Percentiles rank a stretch among this genome's conserved stretches.
Evolutionary conservation across 768 basidiomycete genomes (phyloP).

Genomic region (Amyloporia xantha): DNA sequence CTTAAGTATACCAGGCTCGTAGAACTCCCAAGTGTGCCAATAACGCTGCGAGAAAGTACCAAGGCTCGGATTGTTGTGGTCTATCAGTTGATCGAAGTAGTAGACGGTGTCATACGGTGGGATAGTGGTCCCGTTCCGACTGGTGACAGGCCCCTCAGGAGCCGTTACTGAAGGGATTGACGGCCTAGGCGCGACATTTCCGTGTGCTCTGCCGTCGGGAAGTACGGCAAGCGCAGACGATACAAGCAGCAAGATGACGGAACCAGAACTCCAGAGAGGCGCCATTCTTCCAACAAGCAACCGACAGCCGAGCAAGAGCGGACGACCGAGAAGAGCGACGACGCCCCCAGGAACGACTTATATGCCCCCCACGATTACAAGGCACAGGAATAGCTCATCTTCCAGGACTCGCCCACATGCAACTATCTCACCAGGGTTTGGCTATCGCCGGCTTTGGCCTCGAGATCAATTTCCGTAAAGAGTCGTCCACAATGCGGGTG

Average conservation of each 20-base stretch:
- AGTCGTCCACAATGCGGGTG: too few species aligned
- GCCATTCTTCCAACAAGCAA: constrained; percentile 1
- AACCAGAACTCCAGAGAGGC: constrained; percentile 6
- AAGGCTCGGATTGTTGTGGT: constrained; percentile 47
- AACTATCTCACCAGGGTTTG: too few species aligned
- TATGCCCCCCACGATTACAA: neutral
- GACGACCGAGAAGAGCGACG: neutral
- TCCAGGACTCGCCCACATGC: too few species aligned
- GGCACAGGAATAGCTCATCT: neutral
- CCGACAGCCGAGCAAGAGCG: neutral
- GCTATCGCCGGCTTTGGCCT: too few species aligned
- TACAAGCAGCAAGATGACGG: constrained; percentile 5
- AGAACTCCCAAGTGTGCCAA: constrained; percentile 66
- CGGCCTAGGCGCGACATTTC: constrained; percentile 15
- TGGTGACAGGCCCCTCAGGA: constrained; percentile 17
- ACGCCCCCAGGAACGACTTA: neutral
- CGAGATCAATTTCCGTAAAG: too few species aligned
- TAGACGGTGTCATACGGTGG: constrained; percentile 34
- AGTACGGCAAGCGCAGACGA: constrained; percentile 11
- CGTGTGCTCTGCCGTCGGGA: constrained; percentile 18
- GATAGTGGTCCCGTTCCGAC: constrained; percentile 21
- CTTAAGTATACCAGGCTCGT: constrained; percentile 32
- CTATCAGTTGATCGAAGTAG: constrained; percentile 48
- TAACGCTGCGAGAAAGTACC: constrained; percentile 77
- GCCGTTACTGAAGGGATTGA: constrained; percentile 13